Conservation (phyloP, 2,329 filamentous ascomycete species). For the Diaporthe destruens region DNA sequence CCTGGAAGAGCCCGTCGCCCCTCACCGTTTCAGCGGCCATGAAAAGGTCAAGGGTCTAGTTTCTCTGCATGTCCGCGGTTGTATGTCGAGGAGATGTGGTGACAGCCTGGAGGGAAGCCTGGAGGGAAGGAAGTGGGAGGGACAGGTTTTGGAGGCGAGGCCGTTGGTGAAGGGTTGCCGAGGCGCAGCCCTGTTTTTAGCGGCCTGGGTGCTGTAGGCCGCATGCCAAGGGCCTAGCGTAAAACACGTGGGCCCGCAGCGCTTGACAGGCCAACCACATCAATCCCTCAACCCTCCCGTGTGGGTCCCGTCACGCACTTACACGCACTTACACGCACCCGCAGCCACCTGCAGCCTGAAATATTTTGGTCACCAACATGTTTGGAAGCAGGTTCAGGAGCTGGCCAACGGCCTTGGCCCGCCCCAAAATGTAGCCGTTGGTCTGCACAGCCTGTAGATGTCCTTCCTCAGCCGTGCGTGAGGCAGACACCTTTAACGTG, state of each 20-base stretch:
- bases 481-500: background rate
- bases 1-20: constrained; percentile 21
- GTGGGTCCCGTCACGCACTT: background rate
- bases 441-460: background rate
- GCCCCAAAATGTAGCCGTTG: background rate
- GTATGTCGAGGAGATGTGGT: background rate
- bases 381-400: background rate
- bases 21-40: background rate
- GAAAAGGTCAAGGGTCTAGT: too few species aligned
- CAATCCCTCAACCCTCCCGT: too few species aligned
- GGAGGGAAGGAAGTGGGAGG: background rate
- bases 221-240: background rate
- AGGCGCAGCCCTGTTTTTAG: background rate
- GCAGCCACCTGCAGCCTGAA: background rate
- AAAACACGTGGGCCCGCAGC: background rate
- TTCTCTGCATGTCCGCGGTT: background rate
- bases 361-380: background rate
- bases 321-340: background rate
- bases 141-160: background rate
- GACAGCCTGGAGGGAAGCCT: background rate
- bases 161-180: background rate
- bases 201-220: background rate
- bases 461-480: background rate
- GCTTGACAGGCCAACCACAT: background rate
- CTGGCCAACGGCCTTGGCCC: background rate